Evolutionary conservation across 176 grass and related monocot genomes (phyloP).

Genomic region (Typha latifolia): DNA sequence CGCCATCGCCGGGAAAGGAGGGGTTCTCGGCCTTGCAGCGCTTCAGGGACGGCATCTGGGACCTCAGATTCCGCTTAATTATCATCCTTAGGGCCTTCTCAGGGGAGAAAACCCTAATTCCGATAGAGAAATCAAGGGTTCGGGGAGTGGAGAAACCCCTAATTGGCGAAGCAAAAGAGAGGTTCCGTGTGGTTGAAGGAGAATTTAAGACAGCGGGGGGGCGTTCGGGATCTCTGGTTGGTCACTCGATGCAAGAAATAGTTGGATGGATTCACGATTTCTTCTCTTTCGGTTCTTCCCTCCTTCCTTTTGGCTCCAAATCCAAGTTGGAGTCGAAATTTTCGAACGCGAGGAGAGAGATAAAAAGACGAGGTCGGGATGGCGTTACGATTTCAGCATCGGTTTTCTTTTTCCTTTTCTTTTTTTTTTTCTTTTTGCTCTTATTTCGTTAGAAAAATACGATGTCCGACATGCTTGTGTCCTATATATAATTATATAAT

Average conservation of each 20-base stretch:
- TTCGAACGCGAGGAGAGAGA: background rate
- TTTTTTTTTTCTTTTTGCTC: no score
- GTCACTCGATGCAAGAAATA: no score
- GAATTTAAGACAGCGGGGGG: no score
- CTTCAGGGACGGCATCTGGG: conserved; percentile 36
- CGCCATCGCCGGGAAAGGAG: conserved; percentile 13
- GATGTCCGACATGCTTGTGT: background rate
- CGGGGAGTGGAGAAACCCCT: conserved; percentile 4
- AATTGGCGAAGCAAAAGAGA: background rate
- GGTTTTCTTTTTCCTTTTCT: no score
- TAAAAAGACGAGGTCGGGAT: background rate
- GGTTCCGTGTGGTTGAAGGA: no score
- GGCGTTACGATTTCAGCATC: no score
- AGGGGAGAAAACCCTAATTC: conserved; percentile 15
- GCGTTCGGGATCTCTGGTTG: no score
- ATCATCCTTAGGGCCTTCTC: conserved; percentile 20
- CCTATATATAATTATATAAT: background rate
- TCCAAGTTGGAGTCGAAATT: background rate
- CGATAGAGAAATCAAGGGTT: background rate
- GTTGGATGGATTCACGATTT: no score
- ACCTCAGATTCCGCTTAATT: conserved; percentile 28
- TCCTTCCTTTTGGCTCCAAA: conserved; percentile 5
- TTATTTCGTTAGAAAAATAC: background rate
- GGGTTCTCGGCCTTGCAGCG: conserved; percentile 37
- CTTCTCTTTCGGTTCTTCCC: background rate